Percentiles rank a stretch among this genome's conserved stretches.
These are phyloP conservation scores for Bremia lactucae DNA, from an alignment of 352 stramenopile species.

Conservation along the genomic window DNA sequence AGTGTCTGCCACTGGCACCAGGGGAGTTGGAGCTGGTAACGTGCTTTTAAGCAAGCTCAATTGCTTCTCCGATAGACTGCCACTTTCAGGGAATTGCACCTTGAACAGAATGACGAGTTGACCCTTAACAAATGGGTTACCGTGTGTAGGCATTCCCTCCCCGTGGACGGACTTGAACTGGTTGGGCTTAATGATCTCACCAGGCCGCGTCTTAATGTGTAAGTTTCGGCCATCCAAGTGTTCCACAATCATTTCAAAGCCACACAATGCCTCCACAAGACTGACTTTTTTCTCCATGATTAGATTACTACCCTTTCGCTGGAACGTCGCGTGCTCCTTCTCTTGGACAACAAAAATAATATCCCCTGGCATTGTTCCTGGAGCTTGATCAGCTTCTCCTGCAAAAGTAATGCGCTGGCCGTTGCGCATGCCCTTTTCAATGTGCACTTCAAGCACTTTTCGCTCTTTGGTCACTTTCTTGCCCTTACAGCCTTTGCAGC, in stretches of 20 bases:
- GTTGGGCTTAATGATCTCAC: conserved; percentile 90
- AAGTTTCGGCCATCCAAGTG: conserved; percentile 88
- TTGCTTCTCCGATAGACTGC: conserved; percentile 76
- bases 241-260: conserved; percentile 87
- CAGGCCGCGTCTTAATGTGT: conserved; percentile 87
- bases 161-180: conserved; percentile 90
- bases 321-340: conserved; percentile 93
- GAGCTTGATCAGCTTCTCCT: conserved; percentile 93
- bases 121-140: conserved; percentile 97
- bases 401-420: conserved; percentile 96
- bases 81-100: conserved; percentile 92
- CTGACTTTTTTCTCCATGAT: conserved; percentile 93
- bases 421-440: conserved; percentile 97
- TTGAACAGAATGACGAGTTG: conserved; percentile 97
- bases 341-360: conserved; percentile 98
- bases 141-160: conserved; percentile 96
- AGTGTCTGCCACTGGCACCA: conserved; percentile 39
- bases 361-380: conserved; percentile 85
- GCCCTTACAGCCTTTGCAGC: conserved; percentile 88
- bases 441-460: conserved; percentile 97
- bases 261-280: conserved; percentile 89
- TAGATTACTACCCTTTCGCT: conserved; percentile 94
- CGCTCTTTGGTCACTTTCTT: conserved; percentile 94
- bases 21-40: conserved; percentile 38
- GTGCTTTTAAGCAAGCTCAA: conserved; percentile 54